These are phyloP conservation scores for Lentinula raphanica DNA, from an alignment of 768 basidiomycete genomes.

Conservation along the genomic window DNA sequence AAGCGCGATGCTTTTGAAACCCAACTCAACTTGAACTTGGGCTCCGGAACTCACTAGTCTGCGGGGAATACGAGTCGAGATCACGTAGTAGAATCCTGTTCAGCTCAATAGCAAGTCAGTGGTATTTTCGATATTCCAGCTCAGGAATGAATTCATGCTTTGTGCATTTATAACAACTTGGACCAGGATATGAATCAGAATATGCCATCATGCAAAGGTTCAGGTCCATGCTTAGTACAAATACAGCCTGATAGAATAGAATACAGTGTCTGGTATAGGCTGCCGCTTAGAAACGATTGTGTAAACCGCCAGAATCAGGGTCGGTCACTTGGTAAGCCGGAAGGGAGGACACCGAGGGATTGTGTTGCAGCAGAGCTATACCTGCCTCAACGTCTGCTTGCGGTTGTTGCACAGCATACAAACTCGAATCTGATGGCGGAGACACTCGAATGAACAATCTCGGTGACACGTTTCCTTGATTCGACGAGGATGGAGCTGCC, in stretches of 20 bases:
- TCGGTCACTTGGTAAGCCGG: background rate
- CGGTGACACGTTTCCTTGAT: background rate
- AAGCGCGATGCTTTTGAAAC: background rate
- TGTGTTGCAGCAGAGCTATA: background rate
- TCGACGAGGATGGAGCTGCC: background rate
- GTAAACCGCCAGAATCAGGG: background rate
- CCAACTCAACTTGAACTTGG: background rate
- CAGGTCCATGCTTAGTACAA: background rate
- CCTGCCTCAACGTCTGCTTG: background rate
- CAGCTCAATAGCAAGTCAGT: too few species aligned
- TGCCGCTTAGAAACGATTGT: background rate
- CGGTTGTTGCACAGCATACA: background rate
- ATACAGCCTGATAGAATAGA: background rate
- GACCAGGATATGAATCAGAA: too few species aligned
- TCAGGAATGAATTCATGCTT: too few species aligned
- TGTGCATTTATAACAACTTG: too few species aligned
- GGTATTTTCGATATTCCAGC: too few species aligned
- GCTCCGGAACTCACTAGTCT: too few species aligned
- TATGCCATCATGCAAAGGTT: too few species aligned
- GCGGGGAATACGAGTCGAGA: too few species aligned
- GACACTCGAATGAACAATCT: background rate
- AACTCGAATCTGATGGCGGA: background rate
- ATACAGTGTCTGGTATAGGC: background rate
- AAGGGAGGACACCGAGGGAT: background rate
- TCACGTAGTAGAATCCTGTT: too few species aligned